These are phyloP conservation scores for Salvia splendens DNA, from an alignment of 257 asterid species.

Conservation along the genomic window DNA sequence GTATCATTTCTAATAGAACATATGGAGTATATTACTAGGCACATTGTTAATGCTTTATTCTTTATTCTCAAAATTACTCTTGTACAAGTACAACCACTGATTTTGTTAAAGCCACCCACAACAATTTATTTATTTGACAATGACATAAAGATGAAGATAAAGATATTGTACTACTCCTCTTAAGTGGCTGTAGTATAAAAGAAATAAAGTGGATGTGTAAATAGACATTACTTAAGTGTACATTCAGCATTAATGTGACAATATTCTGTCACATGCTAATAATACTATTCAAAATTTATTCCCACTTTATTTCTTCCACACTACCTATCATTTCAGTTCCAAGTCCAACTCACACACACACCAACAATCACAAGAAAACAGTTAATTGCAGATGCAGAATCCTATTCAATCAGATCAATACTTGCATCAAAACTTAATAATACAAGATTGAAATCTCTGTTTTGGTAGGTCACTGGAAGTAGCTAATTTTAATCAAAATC, in stretches of 20 bases:
- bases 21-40: too few species aligned
- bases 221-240: neutral
- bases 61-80: too few species aligned
- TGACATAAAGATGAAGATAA: neutral
- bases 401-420: conserved; percentile 14
- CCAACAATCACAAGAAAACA: neutral
- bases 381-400: conserved; percentile 17
- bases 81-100: neutral
- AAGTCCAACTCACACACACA: neutral
- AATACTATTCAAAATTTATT: neutral
- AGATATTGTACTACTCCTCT: too few species aligned
- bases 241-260: neutral
- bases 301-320: neutral
- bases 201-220: neutral
- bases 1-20: too few species aligned
- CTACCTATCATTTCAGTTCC: neutral
- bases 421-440: conserved; percentile 37
- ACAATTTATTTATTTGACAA: neutral
- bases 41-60: too few species aligned
- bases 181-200: neutral
- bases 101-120: neutral
- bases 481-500: conserved; percentile 29
- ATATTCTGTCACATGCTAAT: neutral
- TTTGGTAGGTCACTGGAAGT: conserved; percentile 25
- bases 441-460: conserved; percentile 32